phyloP scores from a whole-genome alignment of 2,329 filamentous ascomycete species.

The Botryotinia calthae region DNA sequence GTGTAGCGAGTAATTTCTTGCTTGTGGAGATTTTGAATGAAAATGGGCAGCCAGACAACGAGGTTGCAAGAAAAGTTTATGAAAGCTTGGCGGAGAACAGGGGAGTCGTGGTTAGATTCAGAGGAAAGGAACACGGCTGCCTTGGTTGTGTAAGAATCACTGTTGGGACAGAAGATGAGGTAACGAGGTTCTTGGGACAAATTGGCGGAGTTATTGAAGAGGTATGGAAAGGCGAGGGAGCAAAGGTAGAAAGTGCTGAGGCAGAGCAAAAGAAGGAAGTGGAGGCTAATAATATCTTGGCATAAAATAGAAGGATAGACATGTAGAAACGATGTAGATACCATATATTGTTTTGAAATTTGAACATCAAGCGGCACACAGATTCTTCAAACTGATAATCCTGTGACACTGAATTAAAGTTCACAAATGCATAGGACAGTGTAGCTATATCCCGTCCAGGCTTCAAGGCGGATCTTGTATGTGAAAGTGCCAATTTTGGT shows the following conservation, averaged over 20 bases:
- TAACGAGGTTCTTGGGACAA: constrained; percentile 72
- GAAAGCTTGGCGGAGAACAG: constrained; percentile 78
- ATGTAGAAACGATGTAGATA: not conserved
- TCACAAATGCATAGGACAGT: not conserved
- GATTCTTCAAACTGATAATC: too few species aligned
- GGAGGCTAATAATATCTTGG: constrained; percentile 31
- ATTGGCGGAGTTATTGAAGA: constrained; percentile 45
- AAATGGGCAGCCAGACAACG: constrained; percentile 73
- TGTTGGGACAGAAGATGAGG: constrained; percentile 84
- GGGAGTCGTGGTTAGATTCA: constrained; percentile 89
- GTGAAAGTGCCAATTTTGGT: not conserved
- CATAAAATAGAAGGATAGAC: constrained; percentile 27
- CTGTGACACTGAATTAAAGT: too few species aligned
- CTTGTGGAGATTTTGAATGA: constrained; percentile 82
- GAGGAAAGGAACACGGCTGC: constrained; percentile 90
- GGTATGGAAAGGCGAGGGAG: constrained; percentile 24
- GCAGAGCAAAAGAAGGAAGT: constrained; percentile 30
- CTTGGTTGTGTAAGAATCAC: constrained; percentile 87
- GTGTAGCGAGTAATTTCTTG: constrained; percentile 81
- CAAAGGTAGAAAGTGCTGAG: constrained; percentile 22
- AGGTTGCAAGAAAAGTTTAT: constrained; percentile 75
- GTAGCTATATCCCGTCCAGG: not conserved
- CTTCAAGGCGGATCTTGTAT: too few species aligned
- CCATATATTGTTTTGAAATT: not conserved
- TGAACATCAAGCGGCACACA: too few species aligned